phyloP scores from a whole-genome alignment of 2,329 filamentous ascomycete genomes.

The Alternaria alternata region DNA sequence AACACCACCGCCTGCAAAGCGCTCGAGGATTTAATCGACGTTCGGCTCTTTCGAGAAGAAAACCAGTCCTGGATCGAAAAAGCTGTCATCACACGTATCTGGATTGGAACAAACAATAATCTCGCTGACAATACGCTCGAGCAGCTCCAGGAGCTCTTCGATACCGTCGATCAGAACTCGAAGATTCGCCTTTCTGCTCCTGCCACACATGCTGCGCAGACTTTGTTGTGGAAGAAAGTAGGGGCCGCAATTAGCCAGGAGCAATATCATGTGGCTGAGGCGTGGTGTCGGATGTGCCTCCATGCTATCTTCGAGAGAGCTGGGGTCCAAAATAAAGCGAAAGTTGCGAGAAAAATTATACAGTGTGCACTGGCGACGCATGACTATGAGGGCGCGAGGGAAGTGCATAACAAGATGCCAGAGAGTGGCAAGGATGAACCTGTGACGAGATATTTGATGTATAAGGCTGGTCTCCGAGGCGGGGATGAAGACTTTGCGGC shows the following conservation, averaged over 20 bases:
- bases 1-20: constrained; percentile 53
- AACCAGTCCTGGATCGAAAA: constrained; percentile 72
- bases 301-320: constrained; percentile 72
- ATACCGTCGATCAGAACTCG: constrained; percentile 57
- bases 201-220: constrained; percentile 73
- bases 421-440: constrained; percentile 66
- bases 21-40: constrained; percentile 70
- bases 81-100: constrained; percentile 71
- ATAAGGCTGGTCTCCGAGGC: constrained; percentile 71
- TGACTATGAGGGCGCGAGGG: constrained; percentile 62
- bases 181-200: constrained; percentile 62
- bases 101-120: constrained; percentile 66
- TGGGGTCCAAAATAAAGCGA: constrained; percentile 71
- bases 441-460: constrained; percentile 76
- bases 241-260: constrained; percentile 65
- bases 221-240: constrained; percentile 81
- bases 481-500: constrained; percentile 66
- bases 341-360: constrained; percentile 76
- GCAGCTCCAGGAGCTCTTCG: constrained; percentile 54
- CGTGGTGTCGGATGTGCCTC: constrained; percentile 76
- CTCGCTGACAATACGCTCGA: constrained; percentile 47
- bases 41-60: constrained; percentile 62
- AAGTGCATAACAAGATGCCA: constrained; percentile 68
- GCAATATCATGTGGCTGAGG: constrained; percentile 64
- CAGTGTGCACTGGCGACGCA: constrained; percentile 70